These are phyloP conservation scores for Wickerhamomyces sp. DNA, from an alignment of 1,139 yeast species.

Conservation along the genomic window DNA sequence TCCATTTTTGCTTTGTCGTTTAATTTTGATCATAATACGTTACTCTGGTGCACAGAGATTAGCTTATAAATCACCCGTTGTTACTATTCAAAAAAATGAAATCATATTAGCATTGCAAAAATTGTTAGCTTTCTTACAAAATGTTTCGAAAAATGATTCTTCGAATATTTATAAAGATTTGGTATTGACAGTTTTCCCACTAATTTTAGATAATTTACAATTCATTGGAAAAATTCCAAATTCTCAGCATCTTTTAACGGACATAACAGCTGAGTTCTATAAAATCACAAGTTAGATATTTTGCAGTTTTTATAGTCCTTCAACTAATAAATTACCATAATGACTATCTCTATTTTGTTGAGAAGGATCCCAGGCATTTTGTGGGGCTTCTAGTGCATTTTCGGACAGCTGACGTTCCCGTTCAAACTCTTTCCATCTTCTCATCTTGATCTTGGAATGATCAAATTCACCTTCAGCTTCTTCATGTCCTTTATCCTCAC, in stretches of 20 bases:
- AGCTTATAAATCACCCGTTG: conserved; percentile 48
- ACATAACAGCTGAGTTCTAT: conserved; percentile 20
- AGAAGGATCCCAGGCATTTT: conserved; percentile 24
- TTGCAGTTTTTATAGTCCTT: neutral
- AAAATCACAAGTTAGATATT: conserved; percentile 11
- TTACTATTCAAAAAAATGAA: conserved; percentile 48
- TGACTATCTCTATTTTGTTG: conserved; percentile 7
- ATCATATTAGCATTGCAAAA: conserved; percentile 34
- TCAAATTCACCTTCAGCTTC: conserved; percentile 79
- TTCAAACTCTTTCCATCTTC: conserved; percentile 93
- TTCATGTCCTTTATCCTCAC: conserved; percentile 63
- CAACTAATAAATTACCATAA: conserved; percentile 11
- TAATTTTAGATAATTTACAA: conserved; percentile 30
- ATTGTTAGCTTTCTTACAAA: conserved; percentile 25
- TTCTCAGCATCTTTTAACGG: conserved; percentile 12
- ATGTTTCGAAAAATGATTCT: conserved; percentile 10
- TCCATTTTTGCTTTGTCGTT: conserved; percentile 43
- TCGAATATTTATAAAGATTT: conserved; percentile 21
- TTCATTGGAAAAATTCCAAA: conserved; percentile 12
- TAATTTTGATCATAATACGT: conserved; percentile 46
- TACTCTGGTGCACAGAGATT: conserved; percentile 49
- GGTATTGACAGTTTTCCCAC: conserved; percentile 28
- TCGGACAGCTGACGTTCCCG: conserved; percentile 39
- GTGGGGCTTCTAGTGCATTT: conserved; percentile 17
- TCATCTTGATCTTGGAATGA: conserved; percentile 81